These are phyloP conservation scores for Xerophyta viscosa DNA, from an alignment of 106 monocot genomes.

Conservation along the genomic window DNA sequence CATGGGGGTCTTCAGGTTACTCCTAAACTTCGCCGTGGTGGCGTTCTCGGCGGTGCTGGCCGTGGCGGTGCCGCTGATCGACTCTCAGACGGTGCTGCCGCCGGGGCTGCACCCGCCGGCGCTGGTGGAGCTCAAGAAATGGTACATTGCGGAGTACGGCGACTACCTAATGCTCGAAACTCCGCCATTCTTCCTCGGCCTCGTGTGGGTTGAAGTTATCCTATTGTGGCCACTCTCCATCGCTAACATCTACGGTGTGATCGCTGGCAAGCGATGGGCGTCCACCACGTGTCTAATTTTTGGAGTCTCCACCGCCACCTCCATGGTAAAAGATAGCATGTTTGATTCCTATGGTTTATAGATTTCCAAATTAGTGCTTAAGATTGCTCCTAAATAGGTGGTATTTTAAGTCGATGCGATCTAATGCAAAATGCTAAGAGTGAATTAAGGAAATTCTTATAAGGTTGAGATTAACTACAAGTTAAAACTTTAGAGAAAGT, in stretches of 20 bases:
- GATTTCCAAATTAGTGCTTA: no score
- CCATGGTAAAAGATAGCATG: no score
- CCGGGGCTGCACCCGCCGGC: conserved; percentile 22
- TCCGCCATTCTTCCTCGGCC: conserved; percentile 40
- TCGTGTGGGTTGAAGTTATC: conserved; percentile 39
- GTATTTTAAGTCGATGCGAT: no score
- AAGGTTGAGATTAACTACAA: no score
- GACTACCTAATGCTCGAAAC: conserved; percentile 47
- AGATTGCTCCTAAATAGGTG: no score
- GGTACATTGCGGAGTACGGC: conserved; percentile 40
- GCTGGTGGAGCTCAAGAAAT: conserved; percentile 24
- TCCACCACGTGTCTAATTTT: conserved; percentile 31
- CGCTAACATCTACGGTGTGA: conserved; percentile 38
- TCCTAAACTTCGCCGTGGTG: no score
- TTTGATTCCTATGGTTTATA: no score
- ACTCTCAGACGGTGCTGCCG: conserved; percentile 29
- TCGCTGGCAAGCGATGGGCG: conserved; percentile 31
- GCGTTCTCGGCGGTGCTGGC: conserved; percentile 31
- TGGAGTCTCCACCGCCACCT: conserved; percentile 33
- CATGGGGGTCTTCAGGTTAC: no score
- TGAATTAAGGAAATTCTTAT: no score
- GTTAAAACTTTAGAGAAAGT: no score
- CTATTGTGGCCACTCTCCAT: conserved; percentile 46
- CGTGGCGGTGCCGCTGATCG: conserved; percentile 39
- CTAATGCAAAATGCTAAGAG: no score